These are phyloP conservation scores for Rosa lucieae DNA, from an alignment of 306 rosid species.

Conservation along the genomic window DNA sequence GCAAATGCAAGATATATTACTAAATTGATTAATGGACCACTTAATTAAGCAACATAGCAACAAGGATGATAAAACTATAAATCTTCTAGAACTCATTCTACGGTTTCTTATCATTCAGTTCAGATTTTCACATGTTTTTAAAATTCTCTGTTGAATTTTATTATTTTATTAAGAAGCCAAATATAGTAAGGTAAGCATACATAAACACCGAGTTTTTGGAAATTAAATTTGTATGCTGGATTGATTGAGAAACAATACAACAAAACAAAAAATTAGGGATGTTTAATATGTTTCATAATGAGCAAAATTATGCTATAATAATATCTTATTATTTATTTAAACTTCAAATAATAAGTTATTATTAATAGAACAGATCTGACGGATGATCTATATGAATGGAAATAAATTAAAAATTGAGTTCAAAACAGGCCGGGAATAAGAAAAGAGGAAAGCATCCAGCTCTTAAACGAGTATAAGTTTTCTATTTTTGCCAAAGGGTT, in stretches of 20 bases:
- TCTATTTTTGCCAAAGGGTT: neutral
- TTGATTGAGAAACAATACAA: neutral
- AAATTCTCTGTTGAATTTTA: neutral
- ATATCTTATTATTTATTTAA: too few relatives aligned
- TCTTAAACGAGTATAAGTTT: neutral
- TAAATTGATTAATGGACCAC: neutral
- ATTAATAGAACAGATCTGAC: too few relatives aligned
- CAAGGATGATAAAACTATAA: neutral
- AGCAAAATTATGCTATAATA: too few relatives aligned
- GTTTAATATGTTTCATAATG: too few relatives aligned
- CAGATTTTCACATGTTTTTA: neutral
- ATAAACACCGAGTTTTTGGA: neutral
- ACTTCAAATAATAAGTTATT: neutral
- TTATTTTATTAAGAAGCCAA: neutral
- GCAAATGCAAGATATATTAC: neutral
- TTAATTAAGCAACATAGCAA: too few relatives aligned
- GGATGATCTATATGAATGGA: neutral
- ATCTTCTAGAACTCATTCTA: neutral
- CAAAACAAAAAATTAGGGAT: neutral
- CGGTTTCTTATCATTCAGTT: neutral
- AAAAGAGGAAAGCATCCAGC: neutral
- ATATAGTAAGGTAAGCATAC: neutral
- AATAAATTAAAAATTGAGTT: neutral
- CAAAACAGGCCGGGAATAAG: too few relatives aligned
- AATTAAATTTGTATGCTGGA: neutral